Evolutionary conservation across 2,329 filamentous ascomycete species (phyloP), one percentile per base, ranked within the genome.

Genomic region (Cladosporium sp.): DNA sequence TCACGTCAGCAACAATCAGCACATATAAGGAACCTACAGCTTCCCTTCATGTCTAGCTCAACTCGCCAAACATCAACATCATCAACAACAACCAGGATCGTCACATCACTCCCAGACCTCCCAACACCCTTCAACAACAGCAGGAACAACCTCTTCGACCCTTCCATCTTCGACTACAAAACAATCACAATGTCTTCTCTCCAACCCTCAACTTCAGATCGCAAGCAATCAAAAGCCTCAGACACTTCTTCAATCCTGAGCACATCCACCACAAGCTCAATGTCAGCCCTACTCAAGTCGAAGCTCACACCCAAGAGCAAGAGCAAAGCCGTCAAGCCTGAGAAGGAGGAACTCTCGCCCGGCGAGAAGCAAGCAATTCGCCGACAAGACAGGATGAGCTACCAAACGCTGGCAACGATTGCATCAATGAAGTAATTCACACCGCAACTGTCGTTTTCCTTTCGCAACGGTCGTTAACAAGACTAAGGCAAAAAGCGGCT

Each of bases 221-320:
- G 10, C 23, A 56, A 54, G 8, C 16, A 16, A 18, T 18, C 28
- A 14, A 30, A 23, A 36, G 34, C 28, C n/a, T 49, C 62, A 25
- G 63, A 65, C 25, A 36, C 54, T 1, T 43, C 63, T 10, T 66
- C 65, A 5, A 60, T 60, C 48, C 63, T 57, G 46, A 60, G 53
- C 54, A 56, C 60, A 2, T 66, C 65, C 21, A 66, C 60, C n/a
- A 64, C 57, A 32, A 66, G 46, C 57, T 66, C 65, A n/a, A 66
- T 58, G 34, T 43, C 61, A 11, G 46, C 56, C 34, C 36, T 66
- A 18, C 65, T 66, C 48, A 66, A 66, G 46, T 39, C 39, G 5
- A 66, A 66, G 48, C 49, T 64, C 56, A 46, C 51, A 7, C 34
- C 64, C 34, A 61, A 56, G 32, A 39, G 28, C 48, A 54, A 54